These are phyloP conservation scores for Colletotrichum sp. DNA, from an alignment of 2,329 filamentous ascomycete species.

Conservation along the genomic window DNA sequence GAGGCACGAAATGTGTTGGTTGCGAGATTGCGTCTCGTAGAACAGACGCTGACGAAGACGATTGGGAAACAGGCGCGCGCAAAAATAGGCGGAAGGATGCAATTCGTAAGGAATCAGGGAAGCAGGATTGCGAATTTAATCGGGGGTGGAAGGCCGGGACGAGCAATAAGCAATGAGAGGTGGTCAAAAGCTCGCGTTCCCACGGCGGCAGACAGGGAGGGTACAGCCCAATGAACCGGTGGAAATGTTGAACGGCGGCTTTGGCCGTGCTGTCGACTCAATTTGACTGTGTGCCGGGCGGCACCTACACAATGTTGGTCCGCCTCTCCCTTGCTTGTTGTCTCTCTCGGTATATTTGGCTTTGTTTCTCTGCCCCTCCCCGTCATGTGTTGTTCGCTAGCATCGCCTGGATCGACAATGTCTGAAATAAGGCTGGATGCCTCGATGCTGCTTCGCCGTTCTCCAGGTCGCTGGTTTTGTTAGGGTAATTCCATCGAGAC, in stretches of 20 bases:
- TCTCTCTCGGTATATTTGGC: not conserved
- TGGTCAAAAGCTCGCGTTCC: constrained; percentile 19
- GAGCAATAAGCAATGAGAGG: constrained; percentile 20
- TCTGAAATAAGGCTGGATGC: not conserved
- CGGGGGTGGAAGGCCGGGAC: not conserved
- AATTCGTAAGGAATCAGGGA: not conserved
- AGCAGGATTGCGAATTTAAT: constrained; percentile 1
- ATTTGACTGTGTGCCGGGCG: constrained; percentile 15
- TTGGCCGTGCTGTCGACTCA: constrained; percentile 8
- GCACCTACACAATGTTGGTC: constrained; percentile 4
- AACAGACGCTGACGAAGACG: not conserved
- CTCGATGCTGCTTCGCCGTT: not conserved
- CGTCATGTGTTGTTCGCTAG: not conserved
- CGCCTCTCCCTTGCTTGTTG: constrained; percentile 14
- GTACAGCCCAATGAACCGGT: not conserved
- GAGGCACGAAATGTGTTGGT: not conserved
- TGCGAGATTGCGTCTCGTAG: not conserved
- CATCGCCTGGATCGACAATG: not conserved
- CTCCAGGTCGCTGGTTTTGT: not conserved
- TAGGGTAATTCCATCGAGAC: not conserved
- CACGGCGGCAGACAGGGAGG: constrained; percentile 19
- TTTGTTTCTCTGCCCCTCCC: not conserved
- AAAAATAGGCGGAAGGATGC: not conserved
- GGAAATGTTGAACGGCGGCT: not conserved
- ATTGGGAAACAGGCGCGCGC: not conserved